Base-by-base conservation (phyloP, 805 yeast genomes). In the Priceomyces medius region DNA sequence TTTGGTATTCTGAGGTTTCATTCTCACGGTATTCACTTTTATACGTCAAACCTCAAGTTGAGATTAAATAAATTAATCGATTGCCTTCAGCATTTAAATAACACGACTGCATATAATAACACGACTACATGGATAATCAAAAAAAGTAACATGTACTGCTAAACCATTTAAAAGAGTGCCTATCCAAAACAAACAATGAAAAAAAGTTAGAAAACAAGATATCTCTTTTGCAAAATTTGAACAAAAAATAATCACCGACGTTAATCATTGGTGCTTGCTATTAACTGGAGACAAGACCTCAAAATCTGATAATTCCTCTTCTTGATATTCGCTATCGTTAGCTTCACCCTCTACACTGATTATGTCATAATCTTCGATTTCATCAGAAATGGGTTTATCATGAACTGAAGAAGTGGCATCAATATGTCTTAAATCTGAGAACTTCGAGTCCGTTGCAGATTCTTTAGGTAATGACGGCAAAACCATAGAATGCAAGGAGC, bases 261-360 rank as follows among this genome's bases (percentile, higher is more conserved):
- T 20, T 33, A 33, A 40, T 26, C 33, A 18, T 26, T 35, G 32
- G 14, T 26, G 19, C 19, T 46, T 35, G 32, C 50, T 45, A 16
- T 35, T 45, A 18, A 49, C 49, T 10, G 64, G 55, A 1, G 70
- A 63, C 45, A 69, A 58, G 19, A 69, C 46, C 43, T 68, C 73
- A 41, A 49, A 69, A 45, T 69, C 74, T 3, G 72, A 66, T 23
- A 51, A 59, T 31, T 50, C 44, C 10, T 21, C 29, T 12, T 56
- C 61, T 13, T 55, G 64, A 19, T 61, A 66, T 14, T 50, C 55
- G n/a, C n/a, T n/a, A n/a, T n/a, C n/a, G 16, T 51, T 59, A 13
- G 56, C 63, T 13, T 59, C 66, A 16, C 44, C 53, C 20, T 52
- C 59, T 31, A 53, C 55, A 42, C 67, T 61, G 28, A 66, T 59